These are phyloP conservation scores for Trichoderma virens DNA, from an alignment of 495 filamentous ascomycete species.

Conservation along the genomic window DNA sequence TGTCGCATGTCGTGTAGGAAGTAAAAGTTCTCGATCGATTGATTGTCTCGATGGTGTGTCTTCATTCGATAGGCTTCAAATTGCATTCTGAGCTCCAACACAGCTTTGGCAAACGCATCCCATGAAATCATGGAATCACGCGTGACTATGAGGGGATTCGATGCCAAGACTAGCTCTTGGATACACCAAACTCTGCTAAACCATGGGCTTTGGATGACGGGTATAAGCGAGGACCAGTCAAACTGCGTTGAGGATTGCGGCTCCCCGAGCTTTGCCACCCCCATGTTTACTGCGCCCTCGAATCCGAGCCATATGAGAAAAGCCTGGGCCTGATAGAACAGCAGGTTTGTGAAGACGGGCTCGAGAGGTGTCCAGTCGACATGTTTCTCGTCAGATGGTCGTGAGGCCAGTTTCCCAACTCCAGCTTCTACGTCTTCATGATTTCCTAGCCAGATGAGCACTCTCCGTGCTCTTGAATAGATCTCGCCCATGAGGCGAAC, in stretches of 20 bases:
- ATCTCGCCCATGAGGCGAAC: slow-evolving; percentile 2
- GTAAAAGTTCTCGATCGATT: neutral
- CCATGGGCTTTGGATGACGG: neutral
- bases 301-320: neutral
- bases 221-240: neutral
- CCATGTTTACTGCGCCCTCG: neutral
- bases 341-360: neutral
- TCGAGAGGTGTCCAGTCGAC: neutral
- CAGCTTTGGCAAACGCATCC: neutral
- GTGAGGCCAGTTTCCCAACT: neutral
- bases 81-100: neutral
- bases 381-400: neutral
- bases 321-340: neutral
- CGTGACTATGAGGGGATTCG: neutral
- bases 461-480: neutral
- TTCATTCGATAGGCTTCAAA: neutral
- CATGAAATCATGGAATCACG: neutral
- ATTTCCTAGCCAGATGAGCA: neutral
- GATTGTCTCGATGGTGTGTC: neutral
- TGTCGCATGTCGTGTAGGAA: neutral
- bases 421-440: neutral
- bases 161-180: neutral
- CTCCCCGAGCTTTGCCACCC: neutral
- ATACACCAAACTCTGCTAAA: neutral
- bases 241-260: neutral